Evolutionary conservation across 2,329 filamentous ascomycete genomes (phyloP).

Genomic region (Bipolaris victoriae): DNA sequence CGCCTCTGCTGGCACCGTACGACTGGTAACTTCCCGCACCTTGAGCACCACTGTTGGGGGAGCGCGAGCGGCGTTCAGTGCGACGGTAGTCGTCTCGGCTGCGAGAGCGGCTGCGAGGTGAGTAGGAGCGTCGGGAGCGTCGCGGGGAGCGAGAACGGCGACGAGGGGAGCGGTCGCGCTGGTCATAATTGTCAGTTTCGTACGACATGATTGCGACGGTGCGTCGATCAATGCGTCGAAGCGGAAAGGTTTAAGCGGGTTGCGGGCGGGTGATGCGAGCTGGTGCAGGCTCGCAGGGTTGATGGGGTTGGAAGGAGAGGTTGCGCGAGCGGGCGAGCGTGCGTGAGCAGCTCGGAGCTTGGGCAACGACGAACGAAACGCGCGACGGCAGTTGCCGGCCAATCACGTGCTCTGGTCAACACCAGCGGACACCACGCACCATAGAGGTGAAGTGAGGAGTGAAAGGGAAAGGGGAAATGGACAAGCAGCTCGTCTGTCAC

Average conservation of each 20-base stretch:
- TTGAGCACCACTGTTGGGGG: conserved; percentile 78
- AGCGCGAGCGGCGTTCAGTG: conserved; percentile 68
- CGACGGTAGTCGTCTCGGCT: conserved; percentile 66
- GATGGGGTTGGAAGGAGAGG: conserved; percentile 35
- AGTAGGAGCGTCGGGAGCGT: conserved; percentile 66
- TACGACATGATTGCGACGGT: conserved; percentile 41
- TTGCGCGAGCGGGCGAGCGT: conserved; percentile 30
- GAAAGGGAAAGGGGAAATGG: not conserved
- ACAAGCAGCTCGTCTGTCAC: no score
- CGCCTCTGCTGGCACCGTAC: conserved; percentile 59
- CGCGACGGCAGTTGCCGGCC: conserved; percentile 27
- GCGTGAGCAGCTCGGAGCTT: conserved; percentile 16
- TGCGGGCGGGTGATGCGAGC: conserved; percentile 21
- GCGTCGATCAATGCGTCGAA: conserved; percentile 16
- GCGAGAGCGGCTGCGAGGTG: conserved; percentile 73
- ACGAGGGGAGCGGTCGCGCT: conserved; percentile 69
- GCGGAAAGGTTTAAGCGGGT: conserved; percentile 15
- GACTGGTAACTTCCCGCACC: conserved; percentile 73
- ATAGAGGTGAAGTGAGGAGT: not conserved
- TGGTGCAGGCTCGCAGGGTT: conserved; percentile 27
- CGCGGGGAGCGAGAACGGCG: conserved; percentile 60
- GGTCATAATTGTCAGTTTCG: conserved; percentile 47
- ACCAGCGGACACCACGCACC: conserved; percentile 4
- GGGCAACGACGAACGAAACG: conserved; percentile 28
- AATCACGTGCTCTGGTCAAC: conserved; percentile 20